These are phyloP conservation scores for Mortierella sp. DNA, from an alignment of 371 early-diverging fungal genomes.

Conservation along the genomic window DNA sequence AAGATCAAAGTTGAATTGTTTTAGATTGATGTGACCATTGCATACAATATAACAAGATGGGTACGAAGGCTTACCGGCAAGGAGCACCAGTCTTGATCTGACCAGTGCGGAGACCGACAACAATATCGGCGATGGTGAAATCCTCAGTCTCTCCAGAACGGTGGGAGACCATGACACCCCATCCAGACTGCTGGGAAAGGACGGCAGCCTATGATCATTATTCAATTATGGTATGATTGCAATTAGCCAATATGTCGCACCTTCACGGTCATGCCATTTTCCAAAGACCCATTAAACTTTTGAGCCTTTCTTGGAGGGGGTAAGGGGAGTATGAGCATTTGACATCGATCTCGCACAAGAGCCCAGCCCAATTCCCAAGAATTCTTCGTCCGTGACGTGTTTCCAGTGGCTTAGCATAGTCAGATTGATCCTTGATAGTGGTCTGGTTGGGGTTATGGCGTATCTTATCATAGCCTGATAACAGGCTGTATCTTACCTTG, in stretches of 20 bases:
- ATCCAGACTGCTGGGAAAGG: not conserved
- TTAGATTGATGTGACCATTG: no score
- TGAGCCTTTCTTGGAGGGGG: no score
- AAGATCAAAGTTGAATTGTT: no score
- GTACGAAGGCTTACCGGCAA: slow-evolving; percentile 64
- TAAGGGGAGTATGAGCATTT: no score
- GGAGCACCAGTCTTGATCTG: slow-evolving; percentile 99
- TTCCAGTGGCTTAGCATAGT: no score
- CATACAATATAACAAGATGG: not conserved
- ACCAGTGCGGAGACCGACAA: slow-evolving; percentile 97
- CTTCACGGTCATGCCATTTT: not conserved
- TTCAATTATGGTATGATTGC: not conserved
- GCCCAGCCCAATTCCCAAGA: no score
- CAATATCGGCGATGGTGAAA: slow-evolving; percentile 98
- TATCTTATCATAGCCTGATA: no score
- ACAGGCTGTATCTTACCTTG: slow-evolving; percentile 49
- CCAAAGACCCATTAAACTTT: not conserved
- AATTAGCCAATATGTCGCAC: no score
- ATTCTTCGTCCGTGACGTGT: no score
- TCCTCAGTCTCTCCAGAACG: slow-evolving; percentile 85
- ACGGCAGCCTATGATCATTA: not conserved
- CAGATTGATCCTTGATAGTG: no score
- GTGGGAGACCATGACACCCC: slow-evolving; percentile 3
- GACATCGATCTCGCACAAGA: no score
- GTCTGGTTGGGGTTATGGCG: no score